Conservation (phyloP, 768 basidiomycete species). For the Podaxis sp. region DNA sequence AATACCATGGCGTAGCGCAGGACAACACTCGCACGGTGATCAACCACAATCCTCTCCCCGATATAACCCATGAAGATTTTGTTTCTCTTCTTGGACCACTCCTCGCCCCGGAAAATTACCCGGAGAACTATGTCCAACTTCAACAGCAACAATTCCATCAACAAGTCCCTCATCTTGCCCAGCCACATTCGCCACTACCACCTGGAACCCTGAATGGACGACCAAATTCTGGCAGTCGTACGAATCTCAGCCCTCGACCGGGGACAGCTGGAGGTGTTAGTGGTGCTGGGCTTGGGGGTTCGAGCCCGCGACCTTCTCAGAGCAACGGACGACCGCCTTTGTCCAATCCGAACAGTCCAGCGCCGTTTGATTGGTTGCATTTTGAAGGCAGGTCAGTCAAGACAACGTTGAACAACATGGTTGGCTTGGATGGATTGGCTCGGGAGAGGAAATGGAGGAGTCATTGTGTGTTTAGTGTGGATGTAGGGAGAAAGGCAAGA, state of each 20-base stretch:
- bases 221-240: neutral
- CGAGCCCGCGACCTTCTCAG: conserved; percentile 34
- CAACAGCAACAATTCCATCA: conserved; percentile 27
- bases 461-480: conserved; percentile 80
- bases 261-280: neutral
- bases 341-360: conserved; percentile 56
- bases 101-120: conserved; percentile 79
- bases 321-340: conserved; percentile 27
- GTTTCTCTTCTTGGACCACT: conserved; percentile 78
- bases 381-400: conserved; percentile 82
- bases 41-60: conserved; percentile 86
- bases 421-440: conserved; percentile 79
- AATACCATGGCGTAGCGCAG: conserved; percentile 40
- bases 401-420: conserved; percentile 76
- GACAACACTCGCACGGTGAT: conserved; percentile 67
- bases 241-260: conserved; percentile 9
- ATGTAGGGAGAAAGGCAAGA: conserved; percentile 69
- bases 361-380: conserved; percentile 86
- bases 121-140: conserved; percentile 31
- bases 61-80: conserved; percentile 86
- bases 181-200: conserved; percentile 32
- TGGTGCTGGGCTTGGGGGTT: neutral
- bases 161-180: conserved; percentile 36
- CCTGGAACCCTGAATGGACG: conserved; percentile 17
- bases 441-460: conserved; percentile 82